A percentile compares a stretch with the other conserved stretches of the same genome.
Evolutionary conservation across 768 basidiomycete genomes (phyloP).

Genomic region (Coprinopsis marcescibilis): DNA sequence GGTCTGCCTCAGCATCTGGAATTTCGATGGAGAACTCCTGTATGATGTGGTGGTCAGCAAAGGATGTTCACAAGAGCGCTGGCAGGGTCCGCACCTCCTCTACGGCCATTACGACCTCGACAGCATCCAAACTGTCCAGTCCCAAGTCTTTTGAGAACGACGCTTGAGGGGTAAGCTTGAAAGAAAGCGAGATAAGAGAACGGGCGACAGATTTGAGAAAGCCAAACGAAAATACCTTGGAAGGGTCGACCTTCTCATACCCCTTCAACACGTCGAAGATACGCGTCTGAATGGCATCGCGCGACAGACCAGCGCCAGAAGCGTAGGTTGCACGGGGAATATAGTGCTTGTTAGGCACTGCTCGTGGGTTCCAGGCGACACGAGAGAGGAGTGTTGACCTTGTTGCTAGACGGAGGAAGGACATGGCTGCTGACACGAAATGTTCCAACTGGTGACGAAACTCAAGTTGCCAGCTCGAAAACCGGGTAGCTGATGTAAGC

Average conservation of each 20-base stretch:
- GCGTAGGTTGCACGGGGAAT: conserved; percentile 51
- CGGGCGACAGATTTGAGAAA: conserved; percentile 2
- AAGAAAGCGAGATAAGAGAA: background rate
- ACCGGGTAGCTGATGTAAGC: background rate
- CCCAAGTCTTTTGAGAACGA: conserved; percentile 81
- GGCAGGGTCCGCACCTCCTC: conserved; percentile 88
- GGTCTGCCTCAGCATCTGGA: conserved; percentile 94
- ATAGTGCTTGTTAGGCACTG: conserved; percentile 31
- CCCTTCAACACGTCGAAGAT: conserved; percentile 80
- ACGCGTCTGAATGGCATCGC: conserved; percentile 64
- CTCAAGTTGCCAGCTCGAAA: background rate
- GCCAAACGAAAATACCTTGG: conserved; percentile 47
- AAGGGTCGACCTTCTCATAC: conserved; percentile 81
- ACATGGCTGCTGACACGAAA: conserved; percentile 35
- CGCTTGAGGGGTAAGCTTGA: conserved; percentile 59
- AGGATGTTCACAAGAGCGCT: too few relatives aligned
- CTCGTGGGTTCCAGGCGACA: conserved; percentile 29
- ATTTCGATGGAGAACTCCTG: conserved; percentile 98
- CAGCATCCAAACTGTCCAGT: conserved; percentile 92
- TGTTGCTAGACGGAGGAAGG: conserved; percentile 47
- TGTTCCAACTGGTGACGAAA: background rate
- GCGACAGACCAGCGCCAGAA: conserved; percentile 58
- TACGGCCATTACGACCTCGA: conserved; percentile 98
- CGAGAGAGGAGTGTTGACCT: conserved; percentile 40
- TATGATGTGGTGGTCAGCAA: too few relatives aligned